phyloP scores from a whole-genome alignment of 345 rosid genomes.

The Trapa incisa region DNA sequence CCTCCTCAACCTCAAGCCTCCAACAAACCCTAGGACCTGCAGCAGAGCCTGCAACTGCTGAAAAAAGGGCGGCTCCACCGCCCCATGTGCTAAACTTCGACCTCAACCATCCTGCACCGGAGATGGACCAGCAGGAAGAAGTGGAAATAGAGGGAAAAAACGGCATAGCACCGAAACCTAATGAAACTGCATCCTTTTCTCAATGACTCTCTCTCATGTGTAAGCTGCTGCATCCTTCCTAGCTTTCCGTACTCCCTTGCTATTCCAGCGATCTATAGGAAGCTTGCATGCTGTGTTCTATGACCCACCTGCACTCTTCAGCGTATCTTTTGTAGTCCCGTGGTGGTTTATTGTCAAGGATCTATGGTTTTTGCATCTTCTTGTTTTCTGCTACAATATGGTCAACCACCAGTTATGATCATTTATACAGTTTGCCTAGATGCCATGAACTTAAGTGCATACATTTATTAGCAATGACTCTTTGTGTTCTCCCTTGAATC shows the following conservation, averaged over 20 bases:
- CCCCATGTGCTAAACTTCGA: constrained; percentile 13
- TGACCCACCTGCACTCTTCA: too few species aligned
- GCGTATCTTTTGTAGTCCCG: too few species aligned
- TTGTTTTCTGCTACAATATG: too few species aligned
- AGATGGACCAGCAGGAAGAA: not conserved
- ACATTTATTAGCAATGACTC: not conserved
- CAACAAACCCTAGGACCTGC: not conserved
- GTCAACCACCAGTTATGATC: too few species aligned
- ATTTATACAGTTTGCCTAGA: not conserved
- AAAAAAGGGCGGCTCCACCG: not conserved
- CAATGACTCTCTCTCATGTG: too few species aligned
- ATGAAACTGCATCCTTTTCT: too few species aligned
- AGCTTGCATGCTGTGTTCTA: too few species aligned
- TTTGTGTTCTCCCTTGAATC: not conserved
- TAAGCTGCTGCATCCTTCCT: too few species aligned
- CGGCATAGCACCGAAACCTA: not conserved
- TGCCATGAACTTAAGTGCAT: not conserved
- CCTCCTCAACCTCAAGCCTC: not conserved
- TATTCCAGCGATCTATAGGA: too few species aligned
- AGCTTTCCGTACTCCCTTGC: too few species aligned
- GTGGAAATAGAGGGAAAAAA: not conserved
- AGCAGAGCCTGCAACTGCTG: not conserved
- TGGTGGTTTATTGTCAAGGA: too few species aligned
- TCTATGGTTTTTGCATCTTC: too few species aligned
- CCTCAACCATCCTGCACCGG: constrained; percentile 15